Base-by-base conservation (phyloP, 129 eudicot species). In the Arctium lappa region DNA sequence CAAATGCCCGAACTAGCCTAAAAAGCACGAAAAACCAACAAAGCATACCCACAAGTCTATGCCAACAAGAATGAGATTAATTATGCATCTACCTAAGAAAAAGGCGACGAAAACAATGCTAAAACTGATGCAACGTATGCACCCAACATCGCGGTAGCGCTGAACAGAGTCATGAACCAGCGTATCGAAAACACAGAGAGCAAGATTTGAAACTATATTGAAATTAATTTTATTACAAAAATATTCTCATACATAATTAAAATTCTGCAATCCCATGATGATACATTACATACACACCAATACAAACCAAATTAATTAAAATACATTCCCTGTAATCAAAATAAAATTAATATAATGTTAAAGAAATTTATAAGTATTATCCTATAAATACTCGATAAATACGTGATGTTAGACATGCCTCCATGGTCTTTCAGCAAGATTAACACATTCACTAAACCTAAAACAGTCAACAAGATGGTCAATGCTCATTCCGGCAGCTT, bases 351-450 rank as follows among this genome's bases (percentile, higher is more conserved):
- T 79, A 84, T 79, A 73, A 78, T 79, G 84, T 84, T 79, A 79
- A 84, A 37, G 74, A 32, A 63, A 78, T 50, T 12, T 2, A 12
- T 83, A 69, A 27, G 29, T 53, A 72, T 71, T 71, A 10, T 6
- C 66, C 68, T 60, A 65, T 18, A 32, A 40, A 62, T 73, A 42
- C 30, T 34, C 27, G 16, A 80, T 75, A 72, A 81, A 81, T 88
- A 88, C 34, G 73, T 63, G 39, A 79, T 36, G 84, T 88, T 83
- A 95, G 66, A 93, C 97, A 86, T 93, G 99, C 77, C 98, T 91
- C 99, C 99, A 93, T 36, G 99, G 99, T 84, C 93, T 91, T 86
- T 96, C 98, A 32, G 99, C 98, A 82, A 90, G 97, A 63, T 88
- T 89, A n/a, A 93, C 95, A 71, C 99, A 96, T 75, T 96, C 98